phyloP scores from a whole-genome alignment of 306 rosid genomes.

The Parietaria judaica region DNA sequence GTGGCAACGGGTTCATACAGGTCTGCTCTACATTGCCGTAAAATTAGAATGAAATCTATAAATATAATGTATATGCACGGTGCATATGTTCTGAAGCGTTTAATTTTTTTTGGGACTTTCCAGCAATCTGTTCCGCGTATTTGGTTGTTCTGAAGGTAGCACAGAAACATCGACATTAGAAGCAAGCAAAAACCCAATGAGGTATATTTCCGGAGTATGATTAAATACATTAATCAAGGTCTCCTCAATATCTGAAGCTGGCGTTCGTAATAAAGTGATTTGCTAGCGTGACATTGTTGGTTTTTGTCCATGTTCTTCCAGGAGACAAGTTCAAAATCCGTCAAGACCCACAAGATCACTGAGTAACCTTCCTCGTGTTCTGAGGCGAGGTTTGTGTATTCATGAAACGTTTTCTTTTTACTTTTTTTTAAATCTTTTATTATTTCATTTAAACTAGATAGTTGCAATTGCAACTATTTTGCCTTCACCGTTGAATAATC shows the following conservation, averaged over 20 bases:
- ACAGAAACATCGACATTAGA: constrained; percentile 77
- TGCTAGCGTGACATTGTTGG: no score
- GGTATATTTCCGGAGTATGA: constrained; percentile 36
- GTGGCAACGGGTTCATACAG: constrained; percentile 97
- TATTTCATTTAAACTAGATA: no score
- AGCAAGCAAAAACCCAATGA: constrained; percentile 99
- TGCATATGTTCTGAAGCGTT: constrained; percentile 4
- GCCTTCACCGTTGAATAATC: no score
- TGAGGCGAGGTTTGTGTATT: constrained; percentile 41
- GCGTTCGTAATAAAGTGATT: not conserved
- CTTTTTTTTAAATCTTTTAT: no score
- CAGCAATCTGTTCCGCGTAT: constrained; percentile 95
- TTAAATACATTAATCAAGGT: not conserved
- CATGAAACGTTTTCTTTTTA: not conserved
- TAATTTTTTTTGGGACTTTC: constrained; percentile 22
- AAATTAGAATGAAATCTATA: not conserved
- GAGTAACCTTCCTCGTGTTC: constrained; percentile 48
- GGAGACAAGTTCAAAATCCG: constrained; percentile 59
- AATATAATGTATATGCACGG: not conserved
- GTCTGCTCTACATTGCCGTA: constrained; percentile 24
- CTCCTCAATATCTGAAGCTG: not conserved
- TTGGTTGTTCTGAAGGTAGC: constrained; percentile 79
- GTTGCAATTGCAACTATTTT: no score
- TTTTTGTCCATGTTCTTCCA: constrained; percentile 10
- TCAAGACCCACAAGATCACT: constrained; percentile 47